Base-by-base conservation (phyloP, 164 flowering plant genomes). In the Amborella trichopoda region DNA sequence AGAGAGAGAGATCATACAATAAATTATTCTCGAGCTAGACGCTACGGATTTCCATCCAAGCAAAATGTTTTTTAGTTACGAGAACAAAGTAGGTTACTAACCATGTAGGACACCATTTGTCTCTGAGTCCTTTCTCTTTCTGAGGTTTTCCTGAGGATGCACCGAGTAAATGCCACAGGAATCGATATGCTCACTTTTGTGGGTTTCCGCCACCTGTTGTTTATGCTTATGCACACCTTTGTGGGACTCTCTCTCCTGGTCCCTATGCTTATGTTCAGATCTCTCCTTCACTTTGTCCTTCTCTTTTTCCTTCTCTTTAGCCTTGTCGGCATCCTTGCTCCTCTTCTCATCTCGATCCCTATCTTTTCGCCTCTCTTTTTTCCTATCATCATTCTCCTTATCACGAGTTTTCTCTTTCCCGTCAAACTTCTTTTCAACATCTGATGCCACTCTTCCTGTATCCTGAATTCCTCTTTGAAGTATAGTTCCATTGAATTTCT, bases 51-150 rank as follows among this genome's bases (percentile, higher is more conserved):
- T n/a, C n/a, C n/a, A n/a, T n/a, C n/a, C n/a, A n/a, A n/a, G n/a
- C n/a, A n/a, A n/a, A n/a, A n/a, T n/a, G n/a, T n/a, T 41, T n/a
- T 20, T 5, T 8, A 19, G 14, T 41, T 3, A n/a, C 14, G 26
- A 18, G 12, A 12, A 26, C 11, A 9, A 41, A 20, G 10, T 14
- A 41, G 2, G 12, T 18, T 9, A 71, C 93, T 78, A 74, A 87
- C 96, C 87, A 69, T 68, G 76, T 23, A 62, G 24, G 57, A 70
- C 54, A 20, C 84, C 90, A 68, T 80, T 81, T 26, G 54, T 58
- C 61, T 72, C 74, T 8, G 42, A 25, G 28, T 72, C 86, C 67
- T 78, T 77, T 47, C 79, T 58, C 60, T 80, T 82, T 51, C 56
- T 60, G 47, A 43, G 46, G 57, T 60, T 68, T 54, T 28, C 82